Evolutionary conservation across 2,329 filamentous ascomycete genomes (phyloP), one percentile per base, ranked within the genome.

Genomic region (Aspergillus pseudoterreus): DNA sequence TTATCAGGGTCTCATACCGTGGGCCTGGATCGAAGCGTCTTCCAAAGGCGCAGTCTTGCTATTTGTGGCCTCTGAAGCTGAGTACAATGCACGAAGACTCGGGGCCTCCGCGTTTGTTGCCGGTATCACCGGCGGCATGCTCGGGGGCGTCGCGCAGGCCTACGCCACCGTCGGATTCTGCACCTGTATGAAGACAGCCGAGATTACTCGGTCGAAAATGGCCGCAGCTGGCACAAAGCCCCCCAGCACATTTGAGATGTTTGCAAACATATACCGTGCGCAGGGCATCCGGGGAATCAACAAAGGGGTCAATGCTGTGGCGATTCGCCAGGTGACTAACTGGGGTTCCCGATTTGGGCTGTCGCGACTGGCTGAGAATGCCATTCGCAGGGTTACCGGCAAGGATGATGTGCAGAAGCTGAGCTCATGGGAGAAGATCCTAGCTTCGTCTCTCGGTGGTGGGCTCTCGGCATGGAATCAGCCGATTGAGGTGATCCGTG

Each of bases 121-220:
- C 61, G 92, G 92, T 67, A 96, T 97, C 76, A 69, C 80, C 21
- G 92, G 92, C 63, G 92, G 92, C 72, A 89, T 97, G 78, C 81
- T 84, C 17, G 92, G 92, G 68, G 92, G 92, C 79, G 86, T 96
- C 52, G 92, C 91, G 39, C 92, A 96, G 78, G 92, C 92, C 54
- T 97, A 97, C 73, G 92, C 92, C 62, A 97, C 92, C 72, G 96
- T 97, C 90, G 92, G 92, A 63, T 96, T 96, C 84, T 96, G 92
- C 78, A 96, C 92, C 54, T 96, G 92, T 82, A 97, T 96, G 92
- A 97, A 96, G 84, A 97, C 92, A 60, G 92, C 96, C 62, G 92
- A 96, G 75, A 96, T 96, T 75, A 97, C 92, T 67, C 92, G 95
- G 78, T 87, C 92, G 80, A 96, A 96, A 82, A 78, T 92, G 64